Conservation (phyloP, 2,329 filamentous ascomycete species). For the Xylariomycetidae sp. region DNA sequence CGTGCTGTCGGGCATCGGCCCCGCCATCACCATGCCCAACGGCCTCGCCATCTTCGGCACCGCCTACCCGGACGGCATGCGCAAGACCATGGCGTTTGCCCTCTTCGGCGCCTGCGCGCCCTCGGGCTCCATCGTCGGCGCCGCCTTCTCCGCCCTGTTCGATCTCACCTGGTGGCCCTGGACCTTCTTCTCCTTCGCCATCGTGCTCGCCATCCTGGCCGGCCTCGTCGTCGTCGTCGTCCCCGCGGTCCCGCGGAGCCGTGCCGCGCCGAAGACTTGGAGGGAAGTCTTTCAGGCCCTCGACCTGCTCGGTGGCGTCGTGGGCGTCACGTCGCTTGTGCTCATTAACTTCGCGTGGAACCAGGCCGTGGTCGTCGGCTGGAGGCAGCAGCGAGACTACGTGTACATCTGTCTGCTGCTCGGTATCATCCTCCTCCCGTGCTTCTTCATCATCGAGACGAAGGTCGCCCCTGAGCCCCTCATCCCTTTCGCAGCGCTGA, state of each 20-base stretch:
- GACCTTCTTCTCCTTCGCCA: slow-evolving; percentile 23
- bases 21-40: slow-evolving; percentile 53
- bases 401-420: slow-evolving; percentile 47
- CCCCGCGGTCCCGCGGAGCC: slow-evolving; percentile 1
- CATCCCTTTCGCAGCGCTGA: slow-evolving; percentile 50
- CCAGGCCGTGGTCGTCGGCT: slow-evolving; percentile 49
- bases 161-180: slow-evolving; percentile 26
- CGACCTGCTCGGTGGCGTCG: slow-evolving; percentile 19
- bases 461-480: slow-evolving; percentile 45
- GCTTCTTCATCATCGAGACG: slow-evolving; percentile 49
- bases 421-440: slow-evolving; percentile 42
- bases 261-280: slow-evolving; percentile 1
- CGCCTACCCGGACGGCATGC: slow-evolving; percentile 37
- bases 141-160: slow-evolving; percentile 24
- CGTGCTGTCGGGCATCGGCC: slow-evolving; percentile 48
- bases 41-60: slow-evolving; percentile 50
- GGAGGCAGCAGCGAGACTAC: slow-evolving; percentile 45
- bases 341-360: slow-evolving; percentile 59
- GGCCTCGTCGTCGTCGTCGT: slow-evolving; percentile 1
- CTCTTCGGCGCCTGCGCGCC: slow-evolving; percentile 32
- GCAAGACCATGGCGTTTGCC: slow-evolving; percentile 31
- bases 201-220: slow-evolving; percentile 18
- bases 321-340: slow-evolving; percentile 45
- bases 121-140: slow-evolving; percentile 26
- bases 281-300: slow-evolving; percentile 17